Percentiles rank a stretch among this genome's conserved stretches.
These are phyloP conservation scores for Carex littledalei DNA, from an alignment of 176 grass and related monocot genomes.

Conservation along the genomic window DNA sequence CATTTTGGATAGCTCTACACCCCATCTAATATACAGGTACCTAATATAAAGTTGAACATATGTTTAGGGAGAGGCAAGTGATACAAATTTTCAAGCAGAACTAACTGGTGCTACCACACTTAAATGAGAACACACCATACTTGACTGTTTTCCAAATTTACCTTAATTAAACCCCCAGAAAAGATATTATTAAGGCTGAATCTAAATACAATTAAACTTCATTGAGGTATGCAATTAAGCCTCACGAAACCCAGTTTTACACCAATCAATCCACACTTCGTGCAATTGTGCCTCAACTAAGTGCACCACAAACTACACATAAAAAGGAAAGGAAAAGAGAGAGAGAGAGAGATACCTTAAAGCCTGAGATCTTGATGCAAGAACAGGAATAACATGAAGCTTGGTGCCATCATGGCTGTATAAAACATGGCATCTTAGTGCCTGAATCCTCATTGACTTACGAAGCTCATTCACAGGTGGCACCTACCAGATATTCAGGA, in stretches of 20 bases:
- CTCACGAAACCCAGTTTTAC: not conserved
- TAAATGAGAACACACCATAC: not conserved
- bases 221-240: not conserved
- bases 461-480: conserved; percentile 55
- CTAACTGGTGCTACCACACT: not conserved
- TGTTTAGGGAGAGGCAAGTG: conserved; percentile 4
- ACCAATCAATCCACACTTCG: conserved; percentile 3
- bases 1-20: conserved; percentile 70
- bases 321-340: conserved; percentile 7
- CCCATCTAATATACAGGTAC: conserved; percentile 93
- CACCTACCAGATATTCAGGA: conserved; percentile 37
- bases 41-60: conserved; percentile 31
- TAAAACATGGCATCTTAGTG: conserved; percentile 62
- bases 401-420: conserved; percentile 61
- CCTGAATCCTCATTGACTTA: conserved; percentile 72
- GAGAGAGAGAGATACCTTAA: conserved; percentile 42
- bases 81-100: not conserved
- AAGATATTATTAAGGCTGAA: not conserved
- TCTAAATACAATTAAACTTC: not conserved
- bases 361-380: conserved; percentile 77
- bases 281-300: not conserved
- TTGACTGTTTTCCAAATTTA: not conserved
- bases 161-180: not conserved
- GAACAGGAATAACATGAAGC: conserved; percentile 70
- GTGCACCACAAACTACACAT: not conserved